Evolutionary conservation across 2,329 filamentous ascomycete genomes (phyloP).

Genomic region (Lachnellula hyalina): DNA sequence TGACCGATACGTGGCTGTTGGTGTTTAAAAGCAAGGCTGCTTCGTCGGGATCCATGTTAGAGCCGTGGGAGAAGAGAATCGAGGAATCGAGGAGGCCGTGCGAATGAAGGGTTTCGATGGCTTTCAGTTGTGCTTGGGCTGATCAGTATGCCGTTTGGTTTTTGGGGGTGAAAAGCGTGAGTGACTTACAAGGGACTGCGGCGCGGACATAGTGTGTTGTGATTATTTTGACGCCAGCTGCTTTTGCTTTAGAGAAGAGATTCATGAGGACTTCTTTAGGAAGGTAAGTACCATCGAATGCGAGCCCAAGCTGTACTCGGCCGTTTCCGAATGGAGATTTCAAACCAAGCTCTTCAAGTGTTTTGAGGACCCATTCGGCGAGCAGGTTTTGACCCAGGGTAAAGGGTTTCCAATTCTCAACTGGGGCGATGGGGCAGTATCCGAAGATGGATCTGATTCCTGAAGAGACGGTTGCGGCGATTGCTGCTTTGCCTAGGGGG

Average conservation of each 20-base stretch:
- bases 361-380: constrained; percentile 35
- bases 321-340: constrained; percentile 30
- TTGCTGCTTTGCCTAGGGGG: constrained; percentile 28
- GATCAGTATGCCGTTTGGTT: background rate
- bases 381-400: constrained; percentile 24
- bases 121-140: constrained; percentile 1
- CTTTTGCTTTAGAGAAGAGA: constrained; percentile 35
- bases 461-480: constrained; percentile 38
- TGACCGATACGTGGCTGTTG: constrained; percentile 37
- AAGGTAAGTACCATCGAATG: constrained; percentile 38
- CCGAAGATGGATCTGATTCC: constrained; percentile 43
- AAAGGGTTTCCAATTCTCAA: constrained; percentile 31
- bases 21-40: constrained; percentile 32
- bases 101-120: constrained; percentile 24
- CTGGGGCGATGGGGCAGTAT: constrained; percentile 33
- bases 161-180: background rate
- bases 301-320: constrained; percentile 38
- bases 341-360: constrained; percentile 32
- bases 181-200: constrained; percentile 1
- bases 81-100: constrained; percentile 38
- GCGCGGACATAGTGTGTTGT: constrained; percentile 35
- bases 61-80: constrained; percentile 39
- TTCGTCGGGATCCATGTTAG: constrained; percentile 31
- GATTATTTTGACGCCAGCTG: constrained; percentile 35
- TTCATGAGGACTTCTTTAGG: constrained; percentile 33